These are phyloP conservation scores for Talaromyces marneffei DNA, from an alignment of 2,329 filamentous ascomycete genomes.

Conservation along the genomic window DNA sequence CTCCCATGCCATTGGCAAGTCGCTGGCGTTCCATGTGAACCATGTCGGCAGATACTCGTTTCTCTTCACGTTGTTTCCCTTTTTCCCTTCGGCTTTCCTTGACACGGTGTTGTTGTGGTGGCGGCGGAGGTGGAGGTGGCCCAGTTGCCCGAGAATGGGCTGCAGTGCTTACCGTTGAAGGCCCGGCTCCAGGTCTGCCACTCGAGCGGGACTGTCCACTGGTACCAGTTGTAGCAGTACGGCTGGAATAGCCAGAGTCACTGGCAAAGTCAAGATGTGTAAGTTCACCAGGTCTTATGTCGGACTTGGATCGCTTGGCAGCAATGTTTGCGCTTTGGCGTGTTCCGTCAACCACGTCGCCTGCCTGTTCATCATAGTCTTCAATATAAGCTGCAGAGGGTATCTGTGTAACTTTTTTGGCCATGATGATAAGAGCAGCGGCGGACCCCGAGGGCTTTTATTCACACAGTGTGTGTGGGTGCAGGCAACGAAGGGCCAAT, in stretches of 20 bases:
- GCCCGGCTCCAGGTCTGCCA: constrained; percentile 33
- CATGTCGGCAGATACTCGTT: constrained; percentile 28
- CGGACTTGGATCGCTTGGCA: constrained; percentile 44
- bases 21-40: constrained; percentile 32
- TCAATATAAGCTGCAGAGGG: constrained; percentile 39
- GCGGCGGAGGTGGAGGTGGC: constrained; percentile 19
- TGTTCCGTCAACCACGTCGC: constrained; percentile 42
- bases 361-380: constrained; percentile 44
- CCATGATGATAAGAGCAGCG: constrained; percentile 26
- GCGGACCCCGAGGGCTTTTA: constrained; percentile 11
- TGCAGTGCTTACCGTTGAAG: constrained; percentile 33
- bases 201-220: constrained; percentile 45
- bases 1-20: constrained; percentile 25
- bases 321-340: constrained; percentile 47
- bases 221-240: constrained; percentile 50
- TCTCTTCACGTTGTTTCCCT: constrained; percentile 25
- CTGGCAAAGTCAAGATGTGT: constrained; percentile 46
- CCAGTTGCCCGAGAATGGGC: neutral
- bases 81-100: constrained; percentile 29
- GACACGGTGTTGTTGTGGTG: constrained; percentile 21
- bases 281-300: constrained; percentile 31
- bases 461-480: constrained; percentile 1
- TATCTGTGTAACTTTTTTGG: constrained; percentile 30
- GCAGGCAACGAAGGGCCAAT: constrained; percentile 5
- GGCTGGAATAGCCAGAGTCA: constrained; percentile 60